Evolutionary conservation across 2,329 filamentous ascomycete species (phyloP).

Genomic region (Akanthomyces uredinophilus): DNA sequence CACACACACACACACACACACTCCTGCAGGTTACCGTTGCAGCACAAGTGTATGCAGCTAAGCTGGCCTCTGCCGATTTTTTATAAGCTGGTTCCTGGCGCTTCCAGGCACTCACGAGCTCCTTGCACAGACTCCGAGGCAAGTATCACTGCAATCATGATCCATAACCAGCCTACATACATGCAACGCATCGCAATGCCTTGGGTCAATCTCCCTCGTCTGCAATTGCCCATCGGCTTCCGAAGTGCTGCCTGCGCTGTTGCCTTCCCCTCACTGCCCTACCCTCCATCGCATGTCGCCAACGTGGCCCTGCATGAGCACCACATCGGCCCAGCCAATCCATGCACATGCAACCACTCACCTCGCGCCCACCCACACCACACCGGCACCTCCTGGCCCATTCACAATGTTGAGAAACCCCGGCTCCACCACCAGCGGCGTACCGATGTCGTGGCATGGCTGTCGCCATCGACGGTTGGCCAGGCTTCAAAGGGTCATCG

Average conservation of each 20-base stretch:
- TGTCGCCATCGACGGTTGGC: background rate
- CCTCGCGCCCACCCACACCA: slow-evolving; percentile 1
- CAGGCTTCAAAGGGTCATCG: background rate
- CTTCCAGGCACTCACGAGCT: too few species aligned
- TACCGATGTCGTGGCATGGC: background rate
- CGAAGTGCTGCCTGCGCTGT: background rate
- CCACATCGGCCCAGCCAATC: slow-evolving; percentile 7
- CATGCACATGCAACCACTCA: slow-evolving; percentile 3
- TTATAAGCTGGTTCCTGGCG: background rate
- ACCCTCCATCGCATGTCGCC: slow-evolving; percentile 2
- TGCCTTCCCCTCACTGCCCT: background rate
- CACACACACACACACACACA: background rate
- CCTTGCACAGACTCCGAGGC: too few species aligned
- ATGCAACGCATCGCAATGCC: background rate
- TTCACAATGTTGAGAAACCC: background rate
- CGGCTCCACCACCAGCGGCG: background rate
- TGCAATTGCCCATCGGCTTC: background rate
- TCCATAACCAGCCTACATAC: background rate
- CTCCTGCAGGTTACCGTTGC: background rate
- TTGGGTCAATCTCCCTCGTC: too few species aligned
- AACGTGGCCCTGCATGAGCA: slow-evolving; percentile 15
- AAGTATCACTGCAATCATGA: background rate
- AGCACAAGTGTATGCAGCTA: background rate
- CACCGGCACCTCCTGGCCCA: background rate
- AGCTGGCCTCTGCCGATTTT: too few species aligned